phyloP scores from a whole-genome alignment of 768 basidiomycete species.

The Mycena crocata region DNA sequence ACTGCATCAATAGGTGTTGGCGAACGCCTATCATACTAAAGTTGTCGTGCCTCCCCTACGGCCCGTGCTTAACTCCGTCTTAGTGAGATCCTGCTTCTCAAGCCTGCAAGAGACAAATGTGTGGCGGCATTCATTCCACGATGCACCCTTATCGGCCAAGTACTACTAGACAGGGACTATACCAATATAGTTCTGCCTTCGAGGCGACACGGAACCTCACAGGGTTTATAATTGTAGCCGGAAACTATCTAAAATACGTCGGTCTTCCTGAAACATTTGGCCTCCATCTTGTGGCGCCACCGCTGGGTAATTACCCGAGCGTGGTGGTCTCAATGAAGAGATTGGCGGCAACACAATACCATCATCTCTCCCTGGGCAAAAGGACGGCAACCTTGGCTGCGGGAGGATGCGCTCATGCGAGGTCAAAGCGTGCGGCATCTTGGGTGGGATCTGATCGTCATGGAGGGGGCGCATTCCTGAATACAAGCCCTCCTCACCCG shows the following conservation, averaged over 20 bases:
- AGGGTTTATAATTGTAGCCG: slow-evolving; percentile 3
- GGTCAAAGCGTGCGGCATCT: background rate
- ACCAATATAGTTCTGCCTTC: too few relatives aligned
- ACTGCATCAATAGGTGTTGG: too few relatives aligned
- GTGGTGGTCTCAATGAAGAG: background rate
- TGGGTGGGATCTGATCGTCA: background rate
- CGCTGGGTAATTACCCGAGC: background rate
- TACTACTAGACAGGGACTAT: too few relatives aligned
- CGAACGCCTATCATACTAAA: too few relatives aligned
- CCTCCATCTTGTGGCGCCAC: background rate
- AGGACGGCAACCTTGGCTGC: background rate
- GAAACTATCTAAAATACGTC: slow-evolving; percentile 30
- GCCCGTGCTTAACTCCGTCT: background rate
- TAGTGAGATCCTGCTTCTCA: background rate
- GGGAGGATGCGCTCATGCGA: background rate
- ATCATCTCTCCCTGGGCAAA: background rate
- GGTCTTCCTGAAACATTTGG: slow-evolving; percentile 19
- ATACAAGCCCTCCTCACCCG: background rate
- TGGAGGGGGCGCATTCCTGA: background rate
- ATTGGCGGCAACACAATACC: slow-evolving; percentile 11
- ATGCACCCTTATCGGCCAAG: too few relatives aligned
- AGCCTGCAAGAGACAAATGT: too few relatives aligned
- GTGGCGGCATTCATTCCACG: too few relatives aligned
- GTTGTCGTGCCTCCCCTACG: too few relatives aligned
- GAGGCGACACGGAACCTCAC: background rate